Base-by-base conservation (phyloP, 1,284 basidiomycete species). In the Ceratobasidium sp. region DNA sequence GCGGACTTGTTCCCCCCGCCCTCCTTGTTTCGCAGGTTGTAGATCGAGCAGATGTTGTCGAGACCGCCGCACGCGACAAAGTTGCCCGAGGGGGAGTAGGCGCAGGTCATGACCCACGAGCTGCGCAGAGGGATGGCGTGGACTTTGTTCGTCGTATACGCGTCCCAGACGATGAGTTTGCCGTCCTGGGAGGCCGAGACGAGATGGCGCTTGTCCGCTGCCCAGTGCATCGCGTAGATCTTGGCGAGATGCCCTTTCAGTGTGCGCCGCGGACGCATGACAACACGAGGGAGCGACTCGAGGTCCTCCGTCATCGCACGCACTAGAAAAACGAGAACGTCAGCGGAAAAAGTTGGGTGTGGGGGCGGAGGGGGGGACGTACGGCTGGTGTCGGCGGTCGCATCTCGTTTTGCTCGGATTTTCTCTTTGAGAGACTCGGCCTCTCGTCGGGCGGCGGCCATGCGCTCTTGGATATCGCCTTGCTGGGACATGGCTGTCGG, bases 141-240 rank as follows among this genome's bases (percentile, higher is more conserved):
- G 74, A 99, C 97, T 87, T 99, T 99, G 89, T 99, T 99, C 77
- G 96, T 98, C 9, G 97, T 98, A 85, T 99, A 99, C 54, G 98
- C 97, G 83, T 99, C 97, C 97, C 97, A 99, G 66, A 99, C 96
- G 82, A 99, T 99, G 75, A 99, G 89, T 84, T 99, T 99, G 76
- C 98, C 98, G 82, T 99, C 97, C 83, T 99, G 97, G 3, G 97
- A 99, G 29, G 98, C 97, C 14, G 97, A 99, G 54, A 99, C 97
- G 77, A 99, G 90, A 86, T 99, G 98, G 80, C 96, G 89, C 81
- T 95, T 91, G 86, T 99, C 98, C 75, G 92, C 91, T 22, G 97
- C 93, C 98, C 98, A 99, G 83, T 99, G 97, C 93, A 99, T 97
- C 63, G 98, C 97, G 83, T 99, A 99, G 82, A 99, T 98, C 88